Percentiles rank a stretch among this genome's conserved stretches.
Conservation (phyloP, 2,329 filamentous ascomycete genomes). For the Penicillium sclerotiorum region DNA sequence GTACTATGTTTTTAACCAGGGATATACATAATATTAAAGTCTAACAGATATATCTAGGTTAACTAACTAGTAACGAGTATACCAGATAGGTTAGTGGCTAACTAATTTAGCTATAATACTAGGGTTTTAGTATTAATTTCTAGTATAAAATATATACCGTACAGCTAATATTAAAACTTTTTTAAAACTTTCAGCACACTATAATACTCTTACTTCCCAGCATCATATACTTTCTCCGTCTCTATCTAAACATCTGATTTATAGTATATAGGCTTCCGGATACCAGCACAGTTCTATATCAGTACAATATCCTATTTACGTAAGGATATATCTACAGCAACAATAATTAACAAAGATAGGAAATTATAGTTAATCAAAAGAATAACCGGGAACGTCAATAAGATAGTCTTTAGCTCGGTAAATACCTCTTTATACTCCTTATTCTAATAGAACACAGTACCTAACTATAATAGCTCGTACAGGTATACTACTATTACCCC, state of each 20-base stretch:
- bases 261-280: too few relatives aligned
- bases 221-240: too few relatives aligned
- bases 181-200: constrained; percentile 1
- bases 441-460: background rate
- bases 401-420: background rate
- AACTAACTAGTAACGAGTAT: background rate
- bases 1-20: background rate
- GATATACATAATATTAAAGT: too few relatives aligned
- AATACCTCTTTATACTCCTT: background rate
- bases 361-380: background rate
- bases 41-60: background rate
- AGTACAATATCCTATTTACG: background rate
- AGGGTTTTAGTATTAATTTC: constrained; percentile 2
- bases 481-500: background rate
- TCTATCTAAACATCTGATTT: too few relatives aligned
- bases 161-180: constrained; percentile 4
- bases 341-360: background rate
- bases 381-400: too few relatives aligned
- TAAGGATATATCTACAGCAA: background rate
- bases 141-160: background rate
- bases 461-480: background rate
- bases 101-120: background rate
- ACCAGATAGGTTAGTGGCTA: background rate
- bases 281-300: background rate
- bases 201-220: too few relatives aligned